Evolutionary conservation across 1,284 basidiomycete genomes (phyloP), one percentile per base, ranked within the genome.

Genomic region (Irpex sp.): DNA sequence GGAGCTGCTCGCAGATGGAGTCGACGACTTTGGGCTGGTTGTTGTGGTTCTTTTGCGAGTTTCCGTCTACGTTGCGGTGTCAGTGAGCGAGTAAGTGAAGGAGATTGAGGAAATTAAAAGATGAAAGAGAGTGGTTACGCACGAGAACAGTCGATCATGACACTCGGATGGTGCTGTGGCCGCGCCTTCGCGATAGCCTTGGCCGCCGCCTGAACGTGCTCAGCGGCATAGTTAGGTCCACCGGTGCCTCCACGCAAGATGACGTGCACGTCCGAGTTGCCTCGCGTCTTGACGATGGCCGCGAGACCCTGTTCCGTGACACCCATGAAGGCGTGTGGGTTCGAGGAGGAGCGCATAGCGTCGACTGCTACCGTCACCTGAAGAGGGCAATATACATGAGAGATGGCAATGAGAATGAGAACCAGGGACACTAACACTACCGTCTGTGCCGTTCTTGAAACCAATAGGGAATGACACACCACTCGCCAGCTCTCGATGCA

Each of bases 361-460:
- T 99, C 96, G 60, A 99, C 90, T 4, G 96, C 96, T 47, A 91
- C 87, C 0, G 80, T 75, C 37, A 90, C 82, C 45, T n/a, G n/a
- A n/a, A n/a, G n/a, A n/a, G n/a, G n/a, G n/a, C n/a, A n/a, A n/a
- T n/a, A n/a, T n/a, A n/a, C n/a, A n/a, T n/a, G n/a, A n/a, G n/a
- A n/a, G n/a, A n/a, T n/a, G n/a, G n/a, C n/a, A n/a, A n/a, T n/a
- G n/a, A n/a, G n/a, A n/a, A n/a, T n/a, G n/a, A n/a, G n/a, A n/a
- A n/a, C n/a, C n/a, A n/a, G n/a, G n/a, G n/a, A 18, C 74, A 64
- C 80, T 70, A 66, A 94, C 87, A 53, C 90, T 90, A 57, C 96
- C 96, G 74, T 98, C 96, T 5, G 96, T 98, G 59, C 96, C 96
- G 75, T 99, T 99, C 78, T 99, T 99, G 88, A 99, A 99, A n/a